Evolutionary conservation across 176 grass and related monocot genomes (phyloP).

Genomic region (Ananas comosus): DNA sequence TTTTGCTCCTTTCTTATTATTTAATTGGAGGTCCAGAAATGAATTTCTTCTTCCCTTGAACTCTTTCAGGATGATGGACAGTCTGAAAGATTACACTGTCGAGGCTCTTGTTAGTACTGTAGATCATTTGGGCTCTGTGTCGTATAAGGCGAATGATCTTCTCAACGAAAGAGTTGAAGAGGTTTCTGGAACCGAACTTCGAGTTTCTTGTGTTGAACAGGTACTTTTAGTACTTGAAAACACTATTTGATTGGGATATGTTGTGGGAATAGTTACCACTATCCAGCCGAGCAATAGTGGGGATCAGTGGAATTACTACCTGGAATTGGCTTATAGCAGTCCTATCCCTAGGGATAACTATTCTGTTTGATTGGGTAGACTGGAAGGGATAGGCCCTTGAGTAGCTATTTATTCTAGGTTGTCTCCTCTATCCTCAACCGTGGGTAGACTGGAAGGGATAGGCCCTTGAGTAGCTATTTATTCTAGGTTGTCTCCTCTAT

Average conservation of each 20-base stretch:
- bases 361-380: too few relatives aligned
- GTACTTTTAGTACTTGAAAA: conserved; percentile 15
- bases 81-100: conserved; percentile 54
- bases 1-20: neutral
- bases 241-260: neutral
- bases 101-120: conserved; percentile 74
- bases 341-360: too few relatives aligned
- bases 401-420: too few relatives aligned
- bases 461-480: too few relatives aligned
- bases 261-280: neutral
- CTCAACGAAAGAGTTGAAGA: conserved; percentile 48
- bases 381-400: too few relatives aligned
- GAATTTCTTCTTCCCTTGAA: conserved; percentile 7
- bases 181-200: conserved; percentile 32
- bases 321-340: too few relatives aligned
- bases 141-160: conserved; percentile 53
- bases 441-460: too few relatives aligned
- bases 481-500: too few relatives aligned
- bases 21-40: neutral
- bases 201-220: conserved; percentile 52
- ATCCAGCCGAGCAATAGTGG: too few relatives aligned
- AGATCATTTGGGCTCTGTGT: conserved; percentile 75
- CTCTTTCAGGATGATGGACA: conserved; percentile 44
- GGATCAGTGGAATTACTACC: too few relatives aligned
- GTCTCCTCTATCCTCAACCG: too few relatives aligned